Evolutionary conservation across 108 stramenopile genomes (phyloP).

Genomic region (Fragilaria radians): DNA sequence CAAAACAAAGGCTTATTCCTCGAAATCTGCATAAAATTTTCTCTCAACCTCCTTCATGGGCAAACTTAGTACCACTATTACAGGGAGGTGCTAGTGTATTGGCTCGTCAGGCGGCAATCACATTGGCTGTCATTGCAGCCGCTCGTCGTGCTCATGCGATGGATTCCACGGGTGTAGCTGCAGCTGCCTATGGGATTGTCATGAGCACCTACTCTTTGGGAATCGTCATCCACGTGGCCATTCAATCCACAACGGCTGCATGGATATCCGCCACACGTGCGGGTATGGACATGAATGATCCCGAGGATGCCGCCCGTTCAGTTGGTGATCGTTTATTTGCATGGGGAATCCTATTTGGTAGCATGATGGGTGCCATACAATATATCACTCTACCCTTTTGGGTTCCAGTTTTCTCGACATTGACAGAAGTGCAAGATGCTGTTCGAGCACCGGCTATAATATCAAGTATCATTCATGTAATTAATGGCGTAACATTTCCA

Average conservation of each 20-base stretch:
- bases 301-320: slow-evolving; percentile 44
- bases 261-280: slow-evolving; percentile 52
- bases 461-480: slow-evolving; percentile 52
- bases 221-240: slow-evolving; percentile 58
- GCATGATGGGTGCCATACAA: slow-evolving; percentile 44
- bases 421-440: slow-evolving; percentile 65
- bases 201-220: slow-evolving; percentile 73
- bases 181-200: slow-evolving; percentile 78
- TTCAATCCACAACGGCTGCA: slow-evolving; percentile 64
- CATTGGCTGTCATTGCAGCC: slow-evolving; percentile 60
- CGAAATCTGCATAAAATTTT: slow-evolving; percentile 34
- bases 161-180: slow-evolving; percentile 69
- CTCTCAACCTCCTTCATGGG: slow-evolving; percentile 38
- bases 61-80: slow-evolving; percentile 43
- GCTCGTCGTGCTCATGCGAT: slow-evolving; percentile 61
- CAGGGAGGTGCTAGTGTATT: slow-evolving; percentile 69
- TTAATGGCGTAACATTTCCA: slow-evolving; percentile 69
- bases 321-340: slow-evolving; percentile 65
- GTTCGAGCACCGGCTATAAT: slow-evolving; percentile 57
- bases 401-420: slow-evolving; percentile 61
- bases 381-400: slow-evolving; percentile 39
- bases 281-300: too few species aligned
- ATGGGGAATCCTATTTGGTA: slow-evolving; percentile 57
- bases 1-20: slow-evolving; percentile 37
- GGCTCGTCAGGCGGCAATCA: slow-evolving; percentile 56